Evolutionary conservation across 208 protist genomes (phyloP).

Genomic region (Crithidia brevicula): DNA sequence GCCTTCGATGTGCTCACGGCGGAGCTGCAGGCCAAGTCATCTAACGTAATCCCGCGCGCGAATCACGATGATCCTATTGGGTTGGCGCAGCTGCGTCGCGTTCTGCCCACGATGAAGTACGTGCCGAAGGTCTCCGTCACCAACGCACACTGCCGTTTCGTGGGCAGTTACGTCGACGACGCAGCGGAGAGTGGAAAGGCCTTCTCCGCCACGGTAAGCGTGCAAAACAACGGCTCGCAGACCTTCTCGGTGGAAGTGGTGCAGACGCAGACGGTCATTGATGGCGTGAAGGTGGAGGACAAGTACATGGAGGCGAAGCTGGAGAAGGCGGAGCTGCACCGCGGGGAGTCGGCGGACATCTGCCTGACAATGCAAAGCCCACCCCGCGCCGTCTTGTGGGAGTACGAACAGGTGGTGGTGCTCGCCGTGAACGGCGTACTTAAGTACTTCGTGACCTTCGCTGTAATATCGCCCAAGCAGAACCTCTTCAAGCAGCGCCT

Average conservation of each 20-base stretch:
- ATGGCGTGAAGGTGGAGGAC: constrained; percentile 59
- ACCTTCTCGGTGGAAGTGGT: constrained; percentile 51
- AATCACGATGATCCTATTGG: constrained; percentile 70
- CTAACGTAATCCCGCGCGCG: constrained; percentile 46
- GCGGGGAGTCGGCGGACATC: constrained; percentile 69
- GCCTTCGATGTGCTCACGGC: constrained; percentile 62
- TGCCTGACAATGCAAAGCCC: constrained; percentile 48
- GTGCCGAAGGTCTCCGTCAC: constrained; percentile 62
- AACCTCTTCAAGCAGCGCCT: constrained; percentile 61
- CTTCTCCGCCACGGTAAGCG: constrained; percentile 49
- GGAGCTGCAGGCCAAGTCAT: constrained; percentile 63
- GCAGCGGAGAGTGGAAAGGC: constrained; percentile 27
- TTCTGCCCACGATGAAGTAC: constrained; percentile 56
- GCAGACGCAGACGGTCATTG: constrained; percentile 77
- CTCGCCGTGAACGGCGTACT: constrained; percentile 67
- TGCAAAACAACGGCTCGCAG: constrained; percentile 67
- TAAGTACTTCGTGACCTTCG: constrained; percentile 75
- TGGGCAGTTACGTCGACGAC: constrained; percentile 44
- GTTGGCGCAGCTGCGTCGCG: constrained; percentile 63
- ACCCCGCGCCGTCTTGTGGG: constrained; percentile 49
- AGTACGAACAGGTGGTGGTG: constrained; percentile 78
- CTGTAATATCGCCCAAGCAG: constrained; percentile 68
- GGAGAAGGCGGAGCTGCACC: constrained; percentile 52
- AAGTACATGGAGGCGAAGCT: constrained; percentile 52
- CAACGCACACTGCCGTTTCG: constrained; percentile 62